A percentile compares a stretch with the other conserved stretches of the same genome.
phyloP scores from a whole-genome alignment of 306 rosid species.

The Quercus agrifolia region DNA sequence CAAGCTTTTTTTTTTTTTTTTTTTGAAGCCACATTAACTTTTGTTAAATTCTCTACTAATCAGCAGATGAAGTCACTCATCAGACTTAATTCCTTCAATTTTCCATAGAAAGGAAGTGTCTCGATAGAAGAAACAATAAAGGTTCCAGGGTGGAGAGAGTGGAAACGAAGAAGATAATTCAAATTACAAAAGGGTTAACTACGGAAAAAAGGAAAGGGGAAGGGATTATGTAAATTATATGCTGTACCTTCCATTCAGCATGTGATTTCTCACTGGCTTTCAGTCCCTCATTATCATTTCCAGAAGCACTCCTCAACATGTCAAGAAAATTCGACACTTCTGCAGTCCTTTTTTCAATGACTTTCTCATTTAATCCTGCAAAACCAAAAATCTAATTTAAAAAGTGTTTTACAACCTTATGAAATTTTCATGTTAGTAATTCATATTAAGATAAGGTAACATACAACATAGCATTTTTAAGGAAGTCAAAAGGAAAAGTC shows the following conservation, averaged over 20 bases:
- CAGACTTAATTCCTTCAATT: background rate
- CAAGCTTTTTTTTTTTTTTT: background rate
- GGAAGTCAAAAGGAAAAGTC: conserved; percentile 3
- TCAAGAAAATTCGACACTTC: conserved; percentile 71
- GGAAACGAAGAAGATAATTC: background rate
- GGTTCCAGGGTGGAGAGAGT: background rate
- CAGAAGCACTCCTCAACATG: conserved; percentile 79
- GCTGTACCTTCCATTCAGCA: conserved; percentile 79
- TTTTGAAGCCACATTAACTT: too few relatives aligned
- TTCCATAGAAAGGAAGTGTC: background rate
- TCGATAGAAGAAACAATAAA: background rate
- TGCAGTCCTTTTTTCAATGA: conserved; percentile 49
- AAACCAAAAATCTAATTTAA: conserved; percentile 18
- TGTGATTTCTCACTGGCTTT: conserved; percentile 29
- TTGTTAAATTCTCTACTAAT: conserved; percentile 11
- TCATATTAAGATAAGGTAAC: background rate
- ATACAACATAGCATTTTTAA: background rate
- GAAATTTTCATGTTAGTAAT: background rate
- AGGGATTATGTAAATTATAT: conserved; percentile 13
- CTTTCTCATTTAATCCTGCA: conserved; percentile 48
- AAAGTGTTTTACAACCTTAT: background rate
- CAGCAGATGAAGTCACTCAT: conserved; percentile 5
- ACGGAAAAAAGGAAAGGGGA: background rate
- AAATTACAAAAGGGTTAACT: background rate
- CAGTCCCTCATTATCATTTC: conserved; percentile 27